Conservation (phyloP, 768 basidiomycete species). For the Tephrocybe sp. region DNA sequence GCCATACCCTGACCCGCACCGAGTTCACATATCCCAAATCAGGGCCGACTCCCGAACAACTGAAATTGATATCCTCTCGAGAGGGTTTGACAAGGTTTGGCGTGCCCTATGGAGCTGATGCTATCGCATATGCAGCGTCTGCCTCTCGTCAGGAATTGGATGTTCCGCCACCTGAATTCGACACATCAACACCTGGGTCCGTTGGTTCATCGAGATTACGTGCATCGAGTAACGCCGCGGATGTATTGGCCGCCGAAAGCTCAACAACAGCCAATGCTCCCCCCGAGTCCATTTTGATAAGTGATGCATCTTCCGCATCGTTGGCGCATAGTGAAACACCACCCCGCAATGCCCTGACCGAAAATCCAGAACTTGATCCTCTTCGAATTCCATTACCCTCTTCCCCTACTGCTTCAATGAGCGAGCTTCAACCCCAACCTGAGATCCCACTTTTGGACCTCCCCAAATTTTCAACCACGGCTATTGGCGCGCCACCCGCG, state of each 20-base stretch:
- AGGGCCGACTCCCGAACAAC: constrained; percentile 61
- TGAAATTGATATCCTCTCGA: constrained; percentile 67
- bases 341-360: neutral
- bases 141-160: constrained; percentile 39
- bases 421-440: neutral
- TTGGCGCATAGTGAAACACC: neutral
- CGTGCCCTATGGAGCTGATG: constrained; percentile 73
- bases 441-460: neutral
- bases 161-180: constrained; percentile 56
- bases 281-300: no score
- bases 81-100: constrained; percentile 70
- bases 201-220: constrained; percentile 28
- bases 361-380: neutral
- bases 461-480: constrained; percentile 7
- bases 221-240: constrained; percentile 22
- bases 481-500: constrained; percentile 4
- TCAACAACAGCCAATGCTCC: neutral
- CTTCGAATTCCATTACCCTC: constrained; percentile 16
- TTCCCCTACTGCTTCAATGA: neutral
- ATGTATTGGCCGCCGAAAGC: constrained; percentile 6
- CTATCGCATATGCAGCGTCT: constrained; percentile 59
- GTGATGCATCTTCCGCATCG: neutral
- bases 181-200: constrained; percentile 24
- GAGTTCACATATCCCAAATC: constrained; percentile 66
- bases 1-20: constrained; percentile 69